phyloP scores from a whole-genome alignment of 1,284 basidiomycete genomes.

The Leccinum griseonigrum region DNA sequence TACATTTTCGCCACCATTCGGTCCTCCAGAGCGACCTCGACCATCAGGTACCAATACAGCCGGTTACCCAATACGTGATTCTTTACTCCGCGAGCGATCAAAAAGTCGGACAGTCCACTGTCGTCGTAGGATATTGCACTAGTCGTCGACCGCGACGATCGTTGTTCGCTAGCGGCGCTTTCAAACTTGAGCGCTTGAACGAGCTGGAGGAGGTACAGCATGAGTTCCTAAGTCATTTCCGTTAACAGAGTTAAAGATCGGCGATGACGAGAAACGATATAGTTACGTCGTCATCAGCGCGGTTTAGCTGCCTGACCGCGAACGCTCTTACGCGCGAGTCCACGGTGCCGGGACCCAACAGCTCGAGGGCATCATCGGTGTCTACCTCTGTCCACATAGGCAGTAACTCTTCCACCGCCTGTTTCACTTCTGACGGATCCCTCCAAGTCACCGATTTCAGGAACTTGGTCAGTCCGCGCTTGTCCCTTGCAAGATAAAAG shows the following conservation, averaged over 20 bases:
- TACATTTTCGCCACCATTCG: conserved; percentile 89
- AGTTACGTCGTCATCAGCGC: conserved; percentile 92
- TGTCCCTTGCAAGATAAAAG: conserved; percentile 91
- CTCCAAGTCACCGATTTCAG: conserved; percentile 98
- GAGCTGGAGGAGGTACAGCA: conserved; percentile 91
- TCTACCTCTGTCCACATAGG: conserved; percentile 98
- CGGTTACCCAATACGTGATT: conserved; percentile 88
- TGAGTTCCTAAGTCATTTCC: conserved; percentile 67
- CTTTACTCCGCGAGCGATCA: conserved; percentile 81
- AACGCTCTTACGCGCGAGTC: conserved; percentile 92
- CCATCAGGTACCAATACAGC: conserved; percentile 97
- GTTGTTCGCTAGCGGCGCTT: conserved; percentile 68
- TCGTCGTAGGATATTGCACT: conserved; percentile 79
- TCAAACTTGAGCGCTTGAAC: conserved; percentile 98
- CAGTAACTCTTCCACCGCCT: conserved; percentile 93
- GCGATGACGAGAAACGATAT: neutral
- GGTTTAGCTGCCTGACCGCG: conserved; percentile 86
- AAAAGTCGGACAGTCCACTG: conserved; percentile 85
- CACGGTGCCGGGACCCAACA: conserved; percentile 88
- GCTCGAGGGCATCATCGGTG: conserved; percentile 93
- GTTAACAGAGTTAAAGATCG: conserved; percentile 2
- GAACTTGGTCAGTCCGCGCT: conserved; percentile 94
- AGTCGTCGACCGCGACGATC: conserved; percentile 61
- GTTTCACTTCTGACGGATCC: conserved; percentile 93
- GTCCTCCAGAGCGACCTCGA: conserved; percentile 81